These are phyloP conservation scores for Calonectria montana DNA, from an alignment of 2,329 filamentous ascomycete genomes.

Conservation along the genomic window DNA sequence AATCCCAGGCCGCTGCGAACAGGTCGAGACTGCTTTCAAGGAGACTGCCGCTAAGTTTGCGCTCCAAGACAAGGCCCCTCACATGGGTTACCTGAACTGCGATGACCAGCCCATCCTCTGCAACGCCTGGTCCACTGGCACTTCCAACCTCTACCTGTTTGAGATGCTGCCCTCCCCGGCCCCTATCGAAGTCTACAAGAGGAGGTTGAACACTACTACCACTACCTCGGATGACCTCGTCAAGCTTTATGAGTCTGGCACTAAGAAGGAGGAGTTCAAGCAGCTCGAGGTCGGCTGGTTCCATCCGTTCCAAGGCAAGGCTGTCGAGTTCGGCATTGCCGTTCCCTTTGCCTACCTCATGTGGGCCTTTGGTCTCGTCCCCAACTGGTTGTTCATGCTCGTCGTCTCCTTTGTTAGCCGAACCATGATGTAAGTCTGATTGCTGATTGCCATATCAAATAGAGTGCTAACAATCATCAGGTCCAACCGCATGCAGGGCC, in stretches of 20 bases:
- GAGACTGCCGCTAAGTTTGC: slow-evolving; percentile 74
- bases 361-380: slow-evolving; percentile 73
- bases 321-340: slow-evolving; percentile 71
- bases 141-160: slow-evolving; percentile 75
- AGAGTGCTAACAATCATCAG: slow-evolving; percentile 46
- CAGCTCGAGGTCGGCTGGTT: slow-evolving; percentile 70
- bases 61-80: slow-evolving; percentile 69
- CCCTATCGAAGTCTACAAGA: slow-evolving; percentile 72
- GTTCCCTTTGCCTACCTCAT: slow-evolving; percentile 75
- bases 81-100: slow-evolving; percentile 78
- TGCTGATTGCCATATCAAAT: not conserved
- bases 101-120: slow-evolving; percentile 80
- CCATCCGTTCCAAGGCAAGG: slow-evolving; percentile 79
- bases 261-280: slow-evolving; percentile 58
- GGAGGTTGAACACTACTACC: slow-evolving; percentile 76
- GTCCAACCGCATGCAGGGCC: slow-evolving; percentile 50
- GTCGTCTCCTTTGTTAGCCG: slow-evolving; percentile 78
- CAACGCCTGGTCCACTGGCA: slow-evolving; percentile 76
- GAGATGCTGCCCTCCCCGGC: slow-evolving; percentile 74
- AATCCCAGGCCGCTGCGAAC: slow-evolving; percentile 69
- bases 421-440: slow-evolving; percentile 75
- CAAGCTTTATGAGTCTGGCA: slow-evolving; percentile 64
- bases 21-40: slow-evolving; percentile 74
- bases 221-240: slow-evolving; percentile 73
- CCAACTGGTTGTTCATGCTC: slow-evolving; percentile 85